Evolutionary conservation across 805 yeast genomes (phyloP).

Genomic region (Wickerhamiella shivajii): DNA sequence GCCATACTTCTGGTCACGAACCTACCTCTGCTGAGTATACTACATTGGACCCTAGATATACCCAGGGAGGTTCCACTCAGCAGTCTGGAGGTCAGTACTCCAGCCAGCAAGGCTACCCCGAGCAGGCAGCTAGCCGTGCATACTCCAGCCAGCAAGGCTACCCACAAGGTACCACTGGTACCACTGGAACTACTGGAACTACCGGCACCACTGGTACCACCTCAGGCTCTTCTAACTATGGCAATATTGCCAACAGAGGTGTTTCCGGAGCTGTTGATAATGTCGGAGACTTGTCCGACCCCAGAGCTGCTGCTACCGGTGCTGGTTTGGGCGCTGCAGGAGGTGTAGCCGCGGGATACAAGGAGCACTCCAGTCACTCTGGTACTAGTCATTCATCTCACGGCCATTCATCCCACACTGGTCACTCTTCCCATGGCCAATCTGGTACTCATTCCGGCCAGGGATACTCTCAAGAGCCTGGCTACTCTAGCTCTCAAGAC

Average conservation of each 20-base stretch:
- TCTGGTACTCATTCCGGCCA: too few species aligned
- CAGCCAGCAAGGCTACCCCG: neutral
- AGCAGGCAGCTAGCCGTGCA: neutral
- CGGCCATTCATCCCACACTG: too few species aligned
- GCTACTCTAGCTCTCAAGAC: too few species aligned
- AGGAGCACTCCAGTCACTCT: too few species aligned
- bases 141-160: neutral
- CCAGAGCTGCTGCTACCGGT: slow-evolving; percentile 5
- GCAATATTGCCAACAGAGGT: neutral
- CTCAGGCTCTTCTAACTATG: slow-evolving; percentile 8
- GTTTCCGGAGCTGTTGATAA: neutral
- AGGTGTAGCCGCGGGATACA: slow-evolving; percentile 9
- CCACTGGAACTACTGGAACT: neutral
- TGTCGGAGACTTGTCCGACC: neutral
- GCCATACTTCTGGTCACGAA: too few species aligned
- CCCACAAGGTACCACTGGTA: neutral
- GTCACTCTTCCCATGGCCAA: too few species aligned
- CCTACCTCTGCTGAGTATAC: too few species aligned
- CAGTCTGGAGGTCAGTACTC: too few species aligned
- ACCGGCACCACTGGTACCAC: slow-evolving; percentile 5
- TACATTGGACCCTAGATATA: too few species aligned
- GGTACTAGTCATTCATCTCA: too few species aligned
- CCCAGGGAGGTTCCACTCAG: too few species aligned
- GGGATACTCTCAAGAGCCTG: too few species aligned
- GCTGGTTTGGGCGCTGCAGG: slow-evolving; percentile 7